Evolutionary conservation across 208 protist species (phyloP).

Genomic region (Leishmania tropica): DNA sequence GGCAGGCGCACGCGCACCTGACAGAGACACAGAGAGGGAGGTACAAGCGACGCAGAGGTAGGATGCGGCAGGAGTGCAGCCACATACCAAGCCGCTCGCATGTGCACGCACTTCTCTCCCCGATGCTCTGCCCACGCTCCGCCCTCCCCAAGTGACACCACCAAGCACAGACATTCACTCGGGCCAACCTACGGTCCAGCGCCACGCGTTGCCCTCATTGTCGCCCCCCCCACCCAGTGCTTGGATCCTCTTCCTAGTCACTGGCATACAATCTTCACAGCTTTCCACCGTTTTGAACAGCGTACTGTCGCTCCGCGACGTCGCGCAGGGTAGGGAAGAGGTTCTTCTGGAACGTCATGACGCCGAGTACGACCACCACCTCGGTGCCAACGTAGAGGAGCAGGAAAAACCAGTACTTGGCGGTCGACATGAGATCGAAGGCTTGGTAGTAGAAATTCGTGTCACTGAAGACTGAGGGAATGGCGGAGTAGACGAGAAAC

Average conservation of each 20-base stretch:
- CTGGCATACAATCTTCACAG: neutral
- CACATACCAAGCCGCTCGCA: neutral
- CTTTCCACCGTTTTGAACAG: slow-evolving; percentile 16
- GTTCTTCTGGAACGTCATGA: slow-evolving; percentile 58
- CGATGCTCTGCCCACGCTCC: no score
- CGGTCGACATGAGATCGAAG: slow-evolving; percentile 54
- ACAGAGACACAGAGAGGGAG: no score
- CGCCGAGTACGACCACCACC: slow-evolving; percentile 54
- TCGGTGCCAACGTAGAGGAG: slow-evolving; percentile 55
- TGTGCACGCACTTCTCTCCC: neutral
- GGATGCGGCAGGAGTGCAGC: no score
- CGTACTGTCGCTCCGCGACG: slow-evolving; percentile 51
- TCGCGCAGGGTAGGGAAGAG: slow-evolving; percentile 72
- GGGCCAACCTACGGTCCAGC: neutral
- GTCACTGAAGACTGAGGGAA: slow-evolving; percentile 55
- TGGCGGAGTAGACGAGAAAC: slow-evolving; percentile 61
- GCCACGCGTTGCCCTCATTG: neutral
- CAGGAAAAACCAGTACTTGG: slow-evolving; percentile 82
- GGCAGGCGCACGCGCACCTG: no score
- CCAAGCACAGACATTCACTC: neutral
- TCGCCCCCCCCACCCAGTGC: neutral
- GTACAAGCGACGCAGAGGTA: no score
- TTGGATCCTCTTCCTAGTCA: neutral
- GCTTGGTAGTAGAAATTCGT: slow-evolving; percentile 75
- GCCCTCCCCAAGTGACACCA: no score